These are phyloP conservation scores for Leishmania martiniquensis DNA, from an alignment of 208 protist species.

Conservation along the genomic window DNA sequence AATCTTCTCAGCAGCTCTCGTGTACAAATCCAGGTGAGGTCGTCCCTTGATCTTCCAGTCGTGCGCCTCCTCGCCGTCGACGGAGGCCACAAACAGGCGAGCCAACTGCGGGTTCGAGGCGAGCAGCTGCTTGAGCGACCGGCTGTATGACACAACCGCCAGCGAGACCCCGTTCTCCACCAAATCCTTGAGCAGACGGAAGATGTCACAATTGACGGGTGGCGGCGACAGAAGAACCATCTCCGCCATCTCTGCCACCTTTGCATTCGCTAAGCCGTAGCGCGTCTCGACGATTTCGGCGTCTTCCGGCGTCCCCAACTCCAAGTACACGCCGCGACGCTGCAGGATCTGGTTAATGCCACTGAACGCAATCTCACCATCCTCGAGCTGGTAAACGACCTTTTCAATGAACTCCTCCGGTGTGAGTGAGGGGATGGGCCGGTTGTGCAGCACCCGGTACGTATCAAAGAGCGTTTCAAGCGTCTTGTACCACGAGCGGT, in stretches of 20 bases:
- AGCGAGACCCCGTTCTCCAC: conserved; percentile 60
- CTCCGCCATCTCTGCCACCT: conserved; percentile 88
- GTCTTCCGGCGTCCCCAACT: conserved; percentile 84
- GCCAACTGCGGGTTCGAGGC: conserved; percentile 55
- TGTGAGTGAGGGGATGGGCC: conserved; percentile 73
- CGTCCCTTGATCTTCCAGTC: conserved; percentile 75
- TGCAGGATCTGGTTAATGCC: conserved; percentile 87
- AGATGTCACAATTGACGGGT: conserved; percentile 56
- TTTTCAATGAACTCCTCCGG: conserved; percentile 85
- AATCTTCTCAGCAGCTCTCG: conserved; percentile 83
- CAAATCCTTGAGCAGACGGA: conserved; percentile 60
- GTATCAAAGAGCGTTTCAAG: conserved; percentile 89
- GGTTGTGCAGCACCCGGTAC: conserved; percentile 79
- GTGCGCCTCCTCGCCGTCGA: conserved; percentile 90
- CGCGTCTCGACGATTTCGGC: conserved; percentile 91
- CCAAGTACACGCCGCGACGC: conserved; percentile 68
- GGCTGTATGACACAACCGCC: conserved; percentile 84
- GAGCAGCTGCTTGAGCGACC: conserved; percentile 72
- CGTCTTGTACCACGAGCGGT: conserved; percentile 81
- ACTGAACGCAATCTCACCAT: conserved; percentile 81
- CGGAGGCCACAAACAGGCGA: conserved; percentile 67
- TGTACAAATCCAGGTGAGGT: conserved; percentile 83
- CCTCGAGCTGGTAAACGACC: conserved; percentile 83
- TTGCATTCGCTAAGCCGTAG: conserved; percentile 89
- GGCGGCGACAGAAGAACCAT: conserved; percentile 59